Conservation (phyloP, 2,329 filamentous ascomycete genomes). For the Westerdykella ornata region DNA sequence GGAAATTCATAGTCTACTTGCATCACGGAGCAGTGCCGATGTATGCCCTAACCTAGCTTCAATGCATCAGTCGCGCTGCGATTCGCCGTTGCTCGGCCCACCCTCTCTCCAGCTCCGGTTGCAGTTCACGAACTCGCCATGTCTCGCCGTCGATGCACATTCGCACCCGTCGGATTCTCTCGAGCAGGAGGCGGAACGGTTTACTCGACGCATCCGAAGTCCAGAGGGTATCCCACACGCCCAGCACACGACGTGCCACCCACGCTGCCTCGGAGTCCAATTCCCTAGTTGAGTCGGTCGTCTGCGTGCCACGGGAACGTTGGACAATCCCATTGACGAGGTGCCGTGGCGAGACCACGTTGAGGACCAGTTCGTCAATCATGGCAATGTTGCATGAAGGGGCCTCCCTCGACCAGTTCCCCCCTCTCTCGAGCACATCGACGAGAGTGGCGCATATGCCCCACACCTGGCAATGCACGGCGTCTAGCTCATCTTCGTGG, state of each 20-base stretch:
- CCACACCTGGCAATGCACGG: slow-evolving; percentile 12
- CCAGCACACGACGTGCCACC: slow-evolving; percentile 24
- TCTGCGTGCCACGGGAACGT: too few species aligned
- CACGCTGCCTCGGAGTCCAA: slow-evolving; percentile 13
- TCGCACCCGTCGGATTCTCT: slow-evolving; percentile 24
- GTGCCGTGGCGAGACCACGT: slow-evolving; percentile 20
- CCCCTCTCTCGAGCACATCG: slow-evolving; percentile 22
- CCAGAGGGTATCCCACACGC: slow-evolving; percentile 33
- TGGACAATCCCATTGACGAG: too few species aligned
- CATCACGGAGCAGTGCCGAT: too few species aligned
- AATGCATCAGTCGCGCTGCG: slow-evolving; percentile 20
- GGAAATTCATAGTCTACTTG: too few species aligned
- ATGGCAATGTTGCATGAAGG: slow-evolving; percentile 7
- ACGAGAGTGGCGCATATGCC: slow-evolving; percentile 32
- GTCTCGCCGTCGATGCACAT: slow-evolving; percentile 28
- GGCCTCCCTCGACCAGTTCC: slow-evolving; percentile 10
- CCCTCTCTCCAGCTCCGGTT: slow-evolving; percentile 29
- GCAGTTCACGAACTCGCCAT: slow-evolving; percentile 23
- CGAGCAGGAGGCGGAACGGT: slow-evolving; percentile 21
- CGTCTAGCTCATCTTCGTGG: not conserved
- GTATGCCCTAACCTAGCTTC: too few species aligned
- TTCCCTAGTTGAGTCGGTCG: too few species aligned
- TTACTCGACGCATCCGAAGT: slow-evolving; percentile 19
- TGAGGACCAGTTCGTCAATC: slow-evolving; percentile 29
- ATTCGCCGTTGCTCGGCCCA: slow-evolving; percentile 25